Base-by-base conservation (phyloP, 2,329 filamentous ascomycete genomes). In the Fusarium penzigii region DNA sequence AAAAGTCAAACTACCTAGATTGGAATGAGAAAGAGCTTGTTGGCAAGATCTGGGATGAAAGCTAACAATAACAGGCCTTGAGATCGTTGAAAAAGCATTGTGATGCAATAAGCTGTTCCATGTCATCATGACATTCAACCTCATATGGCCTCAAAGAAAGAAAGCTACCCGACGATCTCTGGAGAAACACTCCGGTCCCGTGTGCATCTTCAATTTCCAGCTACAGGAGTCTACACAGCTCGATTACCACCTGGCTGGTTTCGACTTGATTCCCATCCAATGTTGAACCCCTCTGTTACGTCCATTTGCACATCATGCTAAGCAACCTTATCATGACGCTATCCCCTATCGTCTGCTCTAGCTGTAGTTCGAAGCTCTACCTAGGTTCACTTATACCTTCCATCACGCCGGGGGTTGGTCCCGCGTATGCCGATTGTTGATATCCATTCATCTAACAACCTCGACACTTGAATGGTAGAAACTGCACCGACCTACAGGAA, bases 311-410 rank as follows among this genome's bases (percentile, higher is more conserved):
- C 49, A 58, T 60, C 60, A 65, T 61, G 48, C 55, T 56, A 56
- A 50, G 40, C 44, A 43, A 57, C 36, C 53, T 52, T 42, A 51
- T 54, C 52, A 63, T 63, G 61, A 65, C 63, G 61, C 63, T 61
- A 65, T 63, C 34, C 48, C 46, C 53, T 29, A 25, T 25, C 42
- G 36, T 46, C 42, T 41, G 36, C 32, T 44, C 7, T 25, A 25
- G 20, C 20, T 25, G 20, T 25, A 25, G 20, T 25, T 25, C 20
- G 20, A 47, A 55, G 41, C 51, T 60, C 54, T 48, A 50, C 20
- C 20, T 25, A 25, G 20, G 5, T 25, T 25, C 4, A 25, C 20
- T 25, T 25, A 25, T 7, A 25, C 9, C 4, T 36, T 9, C 10
- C 10, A 36, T 36, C 10, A 11, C 9, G 32, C 10, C 32, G 10